Evolutionary conservation across 2,329 filamentous ascomycete species (phyloP).

Genomic region (Cladorrhinum sp.): DNA sequence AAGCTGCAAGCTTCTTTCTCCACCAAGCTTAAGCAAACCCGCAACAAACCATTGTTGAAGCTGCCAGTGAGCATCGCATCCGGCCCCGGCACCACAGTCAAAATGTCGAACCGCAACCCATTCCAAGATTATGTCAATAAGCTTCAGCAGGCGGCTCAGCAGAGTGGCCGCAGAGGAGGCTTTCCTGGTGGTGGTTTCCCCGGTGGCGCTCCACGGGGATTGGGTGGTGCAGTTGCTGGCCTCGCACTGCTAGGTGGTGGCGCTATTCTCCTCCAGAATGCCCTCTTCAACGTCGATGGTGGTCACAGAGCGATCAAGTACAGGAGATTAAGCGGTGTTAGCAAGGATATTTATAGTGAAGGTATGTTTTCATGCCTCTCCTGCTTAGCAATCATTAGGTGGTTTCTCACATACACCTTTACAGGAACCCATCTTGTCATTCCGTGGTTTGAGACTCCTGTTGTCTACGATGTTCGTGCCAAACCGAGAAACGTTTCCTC

Average conservation of each 20-base stretch:
- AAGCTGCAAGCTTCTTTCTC: constrained; percentile 19
- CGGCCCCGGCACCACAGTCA: constrained; percentile 21
- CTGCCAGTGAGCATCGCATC: constrained; percentile 6
- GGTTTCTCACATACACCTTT: constrained; percentile 15
- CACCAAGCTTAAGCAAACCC: constrained; percentile 16
- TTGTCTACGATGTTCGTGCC: constrained; percentile 96
- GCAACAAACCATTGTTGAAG: constrained; percentile 6
- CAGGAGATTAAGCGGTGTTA: constrained; percentile 84
- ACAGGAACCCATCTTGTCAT: constrained; percentile 87
- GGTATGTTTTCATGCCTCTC: constrained; percentile 50
- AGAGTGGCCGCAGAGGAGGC: constrained; percentile 41
- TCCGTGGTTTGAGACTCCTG: constrained; percentile 95
- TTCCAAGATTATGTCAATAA: constrained; percentile 51
- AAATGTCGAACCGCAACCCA: constrained; percentile 38
- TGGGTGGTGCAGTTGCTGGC: constrained; percentile 41
- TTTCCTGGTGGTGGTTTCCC: constrained; percentile 42
- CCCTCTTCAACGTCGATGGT: constrained; percentile 85
- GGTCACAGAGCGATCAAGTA: constrained; percentile 99
- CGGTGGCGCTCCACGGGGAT: constrained; percentile 42
- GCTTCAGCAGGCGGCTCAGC: constrained; percentile 48
- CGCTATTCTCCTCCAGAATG: constrained; percentile 53
- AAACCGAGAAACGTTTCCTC: constrained; percentile 96
- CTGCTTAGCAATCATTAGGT: neutral
- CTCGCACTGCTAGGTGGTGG: constrained; percentile 47
- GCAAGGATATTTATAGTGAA: constrained; percentile 95